Evolutionary conservation across 352 stramenopile species (phyloP), one percentile per base, ranked within the genome.

Genomic region (Elongisporangium undulatum): DNA sequence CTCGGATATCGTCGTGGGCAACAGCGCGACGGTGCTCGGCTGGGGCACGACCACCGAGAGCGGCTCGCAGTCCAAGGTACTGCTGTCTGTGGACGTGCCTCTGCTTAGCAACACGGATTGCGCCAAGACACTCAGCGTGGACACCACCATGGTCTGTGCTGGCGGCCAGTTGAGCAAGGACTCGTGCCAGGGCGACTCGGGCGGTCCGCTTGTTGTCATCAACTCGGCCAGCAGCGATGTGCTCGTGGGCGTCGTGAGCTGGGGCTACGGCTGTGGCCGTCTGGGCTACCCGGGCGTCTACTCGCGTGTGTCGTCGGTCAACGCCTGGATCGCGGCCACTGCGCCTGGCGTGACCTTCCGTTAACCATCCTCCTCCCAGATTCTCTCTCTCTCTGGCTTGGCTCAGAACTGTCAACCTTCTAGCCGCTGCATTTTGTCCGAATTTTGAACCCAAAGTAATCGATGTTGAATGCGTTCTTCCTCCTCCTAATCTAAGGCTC

Each of bases 151-250:
- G 80, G 19, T 87, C 19, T 90, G 80, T 34, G 72, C 80, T 13
- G 77, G 63, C 10, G 77, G 80, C 1, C 55, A 77, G 21, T 12
- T 38, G 13, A 69, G 66, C 63, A 51, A 74, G 29, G 69, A 85
- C 38, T 83, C 70, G 51, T 90, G 80, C 62, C 68, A 88, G 61
- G 76, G 74, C 24, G 77, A 88, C 75, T 85, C 72, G 7, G 80
- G 80, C 3, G 74, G 77, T 17, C 77, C 80, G 9, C 64, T 79
- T 12, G 79, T 75, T 22, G 59, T 75, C 13, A 64, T 79, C 54
- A 56, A 68, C 17, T 64, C 55, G 0, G 49, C 62, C 24, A 58
- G 45, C 23, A 59, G 64, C 5, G 75, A 84, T n/a, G 56, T 72
- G 2, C 59, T 85, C 9, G 55, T 90, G 21, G 80, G 75, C 2